Evolutionary conservation across 129 eudicot genomes (phyloP), one percentile per base, ranked within the genome.

Genomic region (Lactuca saligna): DNA sequence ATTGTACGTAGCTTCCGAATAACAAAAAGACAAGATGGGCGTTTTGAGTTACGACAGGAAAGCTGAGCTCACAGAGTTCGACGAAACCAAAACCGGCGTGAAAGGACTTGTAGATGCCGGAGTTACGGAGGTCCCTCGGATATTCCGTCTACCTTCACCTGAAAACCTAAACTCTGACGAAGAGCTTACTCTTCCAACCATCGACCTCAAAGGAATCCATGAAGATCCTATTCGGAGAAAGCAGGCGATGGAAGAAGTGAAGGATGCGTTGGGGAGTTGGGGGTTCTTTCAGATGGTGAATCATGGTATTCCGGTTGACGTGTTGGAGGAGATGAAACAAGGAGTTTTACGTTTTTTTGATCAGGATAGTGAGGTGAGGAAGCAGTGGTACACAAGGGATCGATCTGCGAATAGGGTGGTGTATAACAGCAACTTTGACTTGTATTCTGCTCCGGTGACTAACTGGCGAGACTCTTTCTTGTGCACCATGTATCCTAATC

Each of bases 71-170:
- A 61, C 46, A 38, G 80, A 35, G 2, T 80, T 64, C 6, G 88
- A 84, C n/a, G 78, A 69, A 15, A 68, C 85, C 8, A 84, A 84
- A 72, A 67, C 75, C 44, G 88, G 85, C 6, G 88, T 84, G 14
- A 80, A 84, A 66, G 85, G 85, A 48, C 82, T 84, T n/a, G 48
- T 80, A 0, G 88, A 84, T 20, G 65, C 85, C 6, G 83, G 85
- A 9, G 17, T 73, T 16, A 16, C 75, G 33, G 60, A 63, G 31
- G 50, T 84, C 35, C 85, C 88, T 15, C 75, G 69, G 1, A 77
- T 80, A 57, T 84, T 80, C 66, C 17, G 46, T 8, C 67, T 70
- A 29, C 69, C 79, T 12, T 66, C 62, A 25, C 50, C 65, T n/a
- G 38, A 68, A 38, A 41, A 38, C 65, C 60, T 20, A 34, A 61